Evolutionary conservation across 2,329 filamentous ascomycete species (phyloP), one percentile per base, ranked within the genome.

Genomic region (Colletotrichum filicis): DNA sequence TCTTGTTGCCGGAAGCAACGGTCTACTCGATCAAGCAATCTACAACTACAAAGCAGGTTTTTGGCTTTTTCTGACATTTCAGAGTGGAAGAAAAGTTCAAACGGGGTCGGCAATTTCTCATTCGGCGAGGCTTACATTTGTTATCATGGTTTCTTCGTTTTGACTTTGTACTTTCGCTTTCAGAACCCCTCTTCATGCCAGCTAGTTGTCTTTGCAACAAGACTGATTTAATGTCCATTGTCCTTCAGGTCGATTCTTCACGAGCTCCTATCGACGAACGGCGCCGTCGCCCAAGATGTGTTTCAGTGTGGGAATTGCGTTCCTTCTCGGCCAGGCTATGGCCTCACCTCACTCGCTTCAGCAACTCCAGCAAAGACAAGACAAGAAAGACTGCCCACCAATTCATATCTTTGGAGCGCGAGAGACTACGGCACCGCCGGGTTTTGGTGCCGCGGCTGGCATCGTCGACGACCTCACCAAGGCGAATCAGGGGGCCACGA

Each of bases 391-490:
- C 58, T 86, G 85, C 73, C 84, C 85, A 0, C 76, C 76, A 16
- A 78, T 87, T 37, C 84, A 87, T 77, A 81, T 87, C 42, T 85
- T 86, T 49, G 85, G 84, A 2, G 85, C 85, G 1, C 84, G 85
- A 14, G 85, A 87, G 78, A 87, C 85, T 8, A 86, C 85, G 0
- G 88, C 87, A 0, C 78, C 84, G 4, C 82, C 85, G 1, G 89
- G 89, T 1, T 90, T 87, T 74, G 89, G 89, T 9, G 85, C 87
- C 0, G 82, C 87, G 2, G 81, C 82, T 26, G 84, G 83, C 0
- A 83, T 91, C 14, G 86, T 91, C 24, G 84, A 90, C 74, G 80
- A 84, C 68, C 83, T 91, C 53, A 79, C 85, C 3, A 79, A 78
- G 37, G 83, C 86, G 4, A 86, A 88, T 74, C 76, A 87, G 0